Percentiles rank a stretch among this genome's conserved stretches.
These are phyloP conservation scores for Solanum pinnatisectum DNA, from an alignment of 257 asterid genomes.

Conservation along the genomic window DNA sequence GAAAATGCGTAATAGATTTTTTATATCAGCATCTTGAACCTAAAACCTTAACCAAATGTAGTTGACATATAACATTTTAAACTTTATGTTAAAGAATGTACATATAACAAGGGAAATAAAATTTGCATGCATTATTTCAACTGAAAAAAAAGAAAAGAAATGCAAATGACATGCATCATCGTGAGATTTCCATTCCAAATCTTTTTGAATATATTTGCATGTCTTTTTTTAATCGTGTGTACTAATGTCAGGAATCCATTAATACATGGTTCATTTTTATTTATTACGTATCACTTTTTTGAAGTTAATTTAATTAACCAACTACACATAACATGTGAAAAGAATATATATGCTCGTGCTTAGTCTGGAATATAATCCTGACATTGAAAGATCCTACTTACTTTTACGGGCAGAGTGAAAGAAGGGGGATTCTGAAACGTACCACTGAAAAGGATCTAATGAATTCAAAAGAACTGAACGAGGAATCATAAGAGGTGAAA, in stretches of 20 bases:
- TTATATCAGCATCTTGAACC: background rate
- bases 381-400: too few species aligned
- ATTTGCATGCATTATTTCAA: background rate
- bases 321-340: too few species aligned
- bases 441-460: too few species aligned
- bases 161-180: background rate
- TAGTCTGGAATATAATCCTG: too few species aligned
- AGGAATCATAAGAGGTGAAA: background rate
- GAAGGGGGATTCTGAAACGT: too few species aligned
- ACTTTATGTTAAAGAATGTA: background rate
- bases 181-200: background rate
- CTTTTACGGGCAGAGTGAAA: too few species aligned
- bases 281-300: too few species aligned
- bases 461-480: too few species aligned
- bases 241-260: background rate
- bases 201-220: background rate
- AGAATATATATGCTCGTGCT: too few species aligned
- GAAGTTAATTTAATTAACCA: too few species aligned
- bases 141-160: background rate
- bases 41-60: background rate
- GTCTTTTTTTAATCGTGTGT: background rate
- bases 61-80: background rate
- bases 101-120: background rate
- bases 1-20: background rate
- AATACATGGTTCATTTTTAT: too few species aligned